A percentile compares a stretch with the other conserved stretches of the same genome.
Evolutionary conservation across 768 basidiomycete genomes (phyloP).

Genomic region (Glaciozyma antarctica): DNA sequence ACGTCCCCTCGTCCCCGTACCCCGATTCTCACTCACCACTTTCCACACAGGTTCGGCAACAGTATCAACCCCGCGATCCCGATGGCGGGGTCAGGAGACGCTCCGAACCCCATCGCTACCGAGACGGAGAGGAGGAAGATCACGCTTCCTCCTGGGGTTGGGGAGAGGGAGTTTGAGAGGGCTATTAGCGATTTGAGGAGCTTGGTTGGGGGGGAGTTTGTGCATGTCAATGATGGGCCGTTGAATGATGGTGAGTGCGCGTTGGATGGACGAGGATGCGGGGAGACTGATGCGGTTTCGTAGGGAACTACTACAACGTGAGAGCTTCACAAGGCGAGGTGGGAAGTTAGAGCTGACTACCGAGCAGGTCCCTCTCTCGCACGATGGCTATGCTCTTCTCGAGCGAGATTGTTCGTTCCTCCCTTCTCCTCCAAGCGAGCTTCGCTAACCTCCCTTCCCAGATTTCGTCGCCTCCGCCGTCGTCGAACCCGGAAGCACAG

Average conservation of each 20-base stretch:
- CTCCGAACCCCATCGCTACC: neutral
- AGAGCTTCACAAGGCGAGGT: too few relatives aligned
- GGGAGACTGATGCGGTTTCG: too few relatives aligned
- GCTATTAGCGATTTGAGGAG: constrained; percentile 10
- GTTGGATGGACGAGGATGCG: too few relatives aligned
- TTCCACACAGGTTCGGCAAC: constrained; percentile 7
- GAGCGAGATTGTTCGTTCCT: neutral
- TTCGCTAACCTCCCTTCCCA: too few relatives aligned
- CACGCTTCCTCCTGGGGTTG: constrained; percentile 9
- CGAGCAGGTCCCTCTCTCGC: neutral
- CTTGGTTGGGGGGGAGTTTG: neutral
- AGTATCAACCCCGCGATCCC: constrained; percentile 6
- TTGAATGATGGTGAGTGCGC: constrained; percentile 3
- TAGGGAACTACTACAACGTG: too few relatives aligned
- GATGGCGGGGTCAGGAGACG: neutral
- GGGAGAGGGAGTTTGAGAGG: neutral
- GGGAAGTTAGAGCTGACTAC: too few relatives aligned
- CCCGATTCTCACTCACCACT: too few relatives aligned
- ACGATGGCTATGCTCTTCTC: constrained; percentile 1
- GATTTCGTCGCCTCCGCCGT: constrained; percentile 25
- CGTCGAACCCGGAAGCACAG: neutral
- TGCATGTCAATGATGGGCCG: constrained; percentile 14
- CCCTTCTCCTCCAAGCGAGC: too few relatives aligned
- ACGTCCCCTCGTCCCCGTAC: too few relatives aligned
- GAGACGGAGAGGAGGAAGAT: neutral